phyloP scores from a whole-genome alignment of 2,329 filamentous ascomycete species.

The Alternaria metachromatica region DNA sequence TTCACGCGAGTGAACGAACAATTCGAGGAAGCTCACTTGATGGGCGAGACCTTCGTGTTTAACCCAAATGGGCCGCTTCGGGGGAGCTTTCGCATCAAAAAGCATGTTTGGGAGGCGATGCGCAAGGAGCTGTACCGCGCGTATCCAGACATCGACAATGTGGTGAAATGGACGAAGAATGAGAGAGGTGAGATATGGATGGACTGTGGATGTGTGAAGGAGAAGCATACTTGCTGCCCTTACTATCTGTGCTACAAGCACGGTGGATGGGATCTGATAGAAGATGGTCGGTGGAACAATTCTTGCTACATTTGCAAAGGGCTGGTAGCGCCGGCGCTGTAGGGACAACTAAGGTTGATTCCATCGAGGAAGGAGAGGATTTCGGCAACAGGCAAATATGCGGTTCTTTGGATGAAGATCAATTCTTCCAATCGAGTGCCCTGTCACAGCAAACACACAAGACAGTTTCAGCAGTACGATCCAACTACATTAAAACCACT shows the following conservation, averaged over 20 bases:
- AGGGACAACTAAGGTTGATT: not conserved
- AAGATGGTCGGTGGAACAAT: not conserved
- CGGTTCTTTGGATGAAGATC: not conserved
- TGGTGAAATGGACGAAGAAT: not conserved
- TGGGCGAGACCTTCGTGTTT: not conserved
- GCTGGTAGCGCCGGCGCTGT: not conserved
- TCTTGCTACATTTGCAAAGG: not conserved
- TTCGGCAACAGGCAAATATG: not conserved
- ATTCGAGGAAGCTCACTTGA: not conserved
- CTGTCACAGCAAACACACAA: not conserved
- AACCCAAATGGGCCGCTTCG: not conserved
- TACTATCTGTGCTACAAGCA: not conserved
- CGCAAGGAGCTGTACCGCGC: not conserved
- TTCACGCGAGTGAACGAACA: not conserved
- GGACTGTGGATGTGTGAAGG: not conserved
- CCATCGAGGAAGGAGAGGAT: rapidly evolving
- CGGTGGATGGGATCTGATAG: not conserved
- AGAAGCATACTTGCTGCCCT: not conserved
- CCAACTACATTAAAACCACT: not conserved
- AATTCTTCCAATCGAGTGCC: not conserved
- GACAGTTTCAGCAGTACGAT: rapidly evolving
- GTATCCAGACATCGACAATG: not conserved
- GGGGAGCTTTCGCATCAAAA: not conserved
- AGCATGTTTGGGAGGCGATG: not conserved
- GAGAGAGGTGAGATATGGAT: not conserved